Evolutionary conservation across 176 grass and related monocot genomes (phyloP), one percentile per base, ranked within the genome.

Genomic region (Microstegium vimineum): DNA sequence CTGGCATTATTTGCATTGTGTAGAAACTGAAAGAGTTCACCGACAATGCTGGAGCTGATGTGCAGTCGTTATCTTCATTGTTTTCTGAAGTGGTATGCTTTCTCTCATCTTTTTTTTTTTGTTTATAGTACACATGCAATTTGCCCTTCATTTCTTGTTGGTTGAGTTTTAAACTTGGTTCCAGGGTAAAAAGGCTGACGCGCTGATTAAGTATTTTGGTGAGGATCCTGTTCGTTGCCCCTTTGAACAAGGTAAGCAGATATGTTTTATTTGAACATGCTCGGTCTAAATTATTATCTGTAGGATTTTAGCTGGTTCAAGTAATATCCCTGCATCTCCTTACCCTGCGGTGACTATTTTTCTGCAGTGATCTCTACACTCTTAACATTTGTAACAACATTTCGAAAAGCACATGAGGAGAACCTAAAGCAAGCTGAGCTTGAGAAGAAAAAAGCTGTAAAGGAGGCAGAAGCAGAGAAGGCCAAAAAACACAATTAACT

Each of bases 11-110:
- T 2, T 28, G 52, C 45, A 47, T 82, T 14, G 37, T 90, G 71
- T 84, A 99, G 96, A 99, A 90, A 69, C 70, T 99, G 74, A 94
- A 94, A 82, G 96, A 95, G 73, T 99, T 99, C 77, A 93, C 87
- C 42, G 87, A 88, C 69, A 89, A 95, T 73, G 96, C 96, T 78
- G 87, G 84, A 91, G 89, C 87, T 75, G 96, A 92, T 79, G 93
- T 95, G 70, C 90, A 91, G 71, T 98, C 79, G 18, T 79, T 98
- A 62, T 93, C 90, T 74, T 86, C 84, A 69, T 79, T 98, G 27
- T 98, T 94, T 75, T 86, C 90, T 88, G 90, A 90, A 91, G 95
- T 93, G 87, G 95, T 98, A 91, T 56, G 85, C 52, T 81, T 37
- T n/a, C 35, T 31, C n/a, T 51, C 67, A n/a, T n/a, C n/a, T n/a